phyloP scores from a whole-genome alignment of 331 rosid species.

The Quercus lobata region DNA sequence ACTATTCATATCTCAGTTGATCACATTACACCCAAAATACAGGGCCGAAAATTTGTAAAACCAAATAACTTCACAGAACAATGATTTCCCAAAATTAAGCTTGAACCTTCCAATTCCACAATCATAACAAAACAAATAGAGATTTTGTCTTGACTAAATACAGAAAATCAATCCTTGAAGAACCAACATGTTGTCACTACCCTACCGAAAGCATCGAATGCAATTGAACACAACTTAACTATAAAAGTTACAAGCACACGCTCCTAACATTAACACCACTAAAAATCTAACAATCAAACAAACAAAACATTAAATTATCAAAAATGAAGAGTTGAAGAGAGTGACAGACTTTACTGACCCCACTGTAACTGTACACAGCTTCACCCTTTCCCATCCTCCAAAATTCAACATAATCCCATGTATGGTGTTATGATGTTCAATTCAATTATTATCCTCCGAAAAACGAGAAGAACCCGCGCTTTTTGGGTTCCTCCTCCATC shows the following conservation, averaged over 20 bases:
- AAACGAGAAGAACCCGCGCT: constrained; percentile 87
- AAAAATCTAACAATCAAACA: constrained; percentile 2
- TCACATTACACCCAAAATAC: neutral
- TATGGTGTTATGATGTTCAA: no score
- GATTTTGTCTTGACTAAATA: neutral
- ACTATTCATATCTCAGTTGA: neutral
- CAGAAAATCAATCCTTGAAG: constrained; percentile 10
- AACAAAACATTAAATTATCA: constrained; percentile 9
- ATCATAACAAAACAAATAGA: neutral
- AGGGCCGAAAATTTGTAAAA: neutral
- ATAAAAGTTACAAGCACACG: neutral
- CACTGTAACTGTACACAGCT: constrained; percentile 27
- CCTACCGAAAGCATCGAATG: neutral
- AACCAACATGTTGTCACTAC: neutral
- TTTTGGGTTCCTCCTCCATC: constrained; percentile 87
- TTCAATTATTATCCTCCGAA: constrained; percentile 58
- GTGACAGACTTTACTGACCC: constrained; percentile 17
- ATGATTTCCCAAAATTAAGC: neutral
- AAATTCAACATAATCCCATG: no score
- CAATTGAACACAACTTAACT: neutral
- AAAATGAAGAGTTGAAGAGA: neutral
- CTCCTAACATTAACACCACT: neutral
- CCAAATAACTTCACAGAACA: neutral
- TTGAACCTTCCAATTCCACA: neutral
- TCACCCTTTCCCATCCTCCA: neutral